These are phyloP conservation scores for Phoma sp. DNA, from an alignment of 2,329 filamentous ascomycete genomes.

Conservation along the genomic window DNA sequence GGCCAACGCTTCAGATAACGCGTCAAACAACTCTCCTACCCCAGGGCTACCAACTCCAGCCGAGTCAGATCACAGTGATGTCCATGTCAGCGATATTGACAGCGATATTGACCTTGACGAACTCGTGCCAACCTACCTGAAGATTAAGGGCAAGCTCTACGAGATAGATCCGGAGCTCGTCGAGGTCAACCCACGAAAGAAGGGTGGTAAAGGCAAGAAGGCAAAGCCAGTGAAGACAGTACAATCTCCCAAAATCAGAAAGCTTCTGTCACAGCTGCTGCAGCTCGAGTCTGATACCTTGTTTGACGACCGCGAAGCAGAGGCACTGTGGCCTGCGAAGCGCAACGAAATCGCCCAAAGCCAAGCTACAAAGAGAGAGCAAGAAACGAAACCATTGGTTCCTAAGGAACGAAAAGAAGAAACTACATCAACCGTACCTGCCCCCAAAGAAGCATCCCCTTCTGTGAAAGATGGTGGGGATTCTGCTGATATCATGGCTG, in stretches of 20 bases:
- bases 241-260: constrained; percentile 62
- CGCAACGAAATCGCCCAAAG: constrained; percentile 53
- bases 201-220: constrained; percentile 30
- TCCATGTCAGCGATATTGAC: constrained; percentile 57
- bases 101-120: constrained; percentile 60
- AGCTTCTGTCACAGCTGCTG: constrained; percentile 75
- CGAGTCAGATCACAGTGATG: constrained; percentile 36
- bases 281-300: constrained; percentile 72
- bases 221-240: constrained; percentile 25
- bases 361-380: constrained; percentile 40
- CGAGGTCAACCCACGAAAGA: constrained; percentile 54
- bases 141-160: constrained; percentile 67
- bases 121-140: constrained; percentile 75
- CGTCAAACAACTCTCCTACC: background rate
- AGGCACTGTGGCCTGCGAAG: constrained; percentile 55
- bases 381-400: background rate
- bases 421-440: background rate
- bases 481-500: constrained; percentile 47
- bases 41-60: constrained; percentile 9
- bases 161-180: constrained; percentile 64
- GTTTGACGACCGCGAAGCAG: constrained; percentile 58
- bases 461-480: background rate
- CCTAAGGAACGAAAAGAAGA: background rate
- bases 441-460: background rate
- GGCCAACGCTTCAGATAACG: background rate